These are phyloP conservation scores for Candida sanyaensis DNA, from an alignment of 1,139 yeast species.

Conservation along the genomic window DNA sequence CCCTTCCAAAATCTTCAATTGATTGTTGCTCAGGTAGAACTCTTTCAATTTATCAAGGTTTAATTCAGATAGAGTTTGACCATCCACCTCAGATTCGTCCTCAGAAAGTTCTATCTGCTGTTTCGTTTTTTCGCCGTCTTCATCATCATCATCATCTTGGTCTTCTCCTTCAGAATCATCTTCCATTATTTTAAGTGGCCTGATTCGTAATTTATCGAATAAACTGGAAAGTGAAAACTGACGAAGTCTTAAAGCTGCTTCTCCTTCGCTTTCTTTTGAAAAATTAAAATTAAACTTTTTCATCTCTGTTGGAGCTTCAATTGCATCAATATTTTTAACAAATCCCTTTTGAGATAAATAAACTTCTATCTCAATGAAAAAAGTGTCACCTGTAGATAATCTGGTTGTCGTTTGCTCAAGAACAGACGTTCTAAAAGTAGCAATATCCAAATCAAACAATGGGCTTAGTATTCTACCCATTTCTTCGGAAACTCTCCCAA, in stretches of 20 bases:
- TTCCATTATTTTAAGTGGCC: conserved; percentile 17
- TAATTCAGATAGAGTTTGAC: conserved; percentile 38
- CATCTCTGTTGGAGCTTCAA: conserved; percentile 10
- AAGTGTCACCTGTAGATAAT: conserved; percentile 72
- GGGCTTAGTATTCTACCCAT: conserved; percentile 71
- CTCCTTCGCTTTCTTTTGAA: conserved; percentile 55
- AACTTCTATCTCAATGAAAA: conserved; percentile 64
- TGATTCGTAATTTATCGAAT: conserved; percentile 47
- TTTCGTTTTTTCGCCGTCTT: neutral
- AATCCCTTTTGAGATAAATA: conserved; percentile 58
- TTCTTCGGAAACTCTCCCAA: conserved; percentile 78
- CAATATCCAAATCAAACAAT: conserved; percentile 56
- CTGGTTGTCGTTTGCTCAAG: conserved; percentile 58
- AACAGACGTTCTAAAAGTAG: conserved; percentile 58
- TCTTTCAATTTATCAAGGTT: conserved; percentile 74
- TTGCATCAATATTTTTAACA: conserved; percentile 16
- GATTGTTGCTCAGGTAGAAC: conserved; percentile 69
- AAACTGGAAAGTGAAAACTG: conserved; percentile 60
- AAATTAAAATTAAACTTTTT: conserved; percentile 22
- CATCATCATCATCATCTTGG: conserved; percentile 1
- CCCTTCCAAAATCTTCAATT: conserved; percentile 46
- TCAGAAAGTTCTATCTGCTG: too few relatives aligned
- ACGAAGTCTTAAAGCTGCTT: conserved; percentile 51
- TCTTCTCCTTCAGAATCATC: conserved; percentile 15
- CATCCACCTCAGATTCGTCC: conserved; percentile 13